Conservation (phyloP, 1,284 basidiomycete species). For the Microbotryum violaceum region DNA sequence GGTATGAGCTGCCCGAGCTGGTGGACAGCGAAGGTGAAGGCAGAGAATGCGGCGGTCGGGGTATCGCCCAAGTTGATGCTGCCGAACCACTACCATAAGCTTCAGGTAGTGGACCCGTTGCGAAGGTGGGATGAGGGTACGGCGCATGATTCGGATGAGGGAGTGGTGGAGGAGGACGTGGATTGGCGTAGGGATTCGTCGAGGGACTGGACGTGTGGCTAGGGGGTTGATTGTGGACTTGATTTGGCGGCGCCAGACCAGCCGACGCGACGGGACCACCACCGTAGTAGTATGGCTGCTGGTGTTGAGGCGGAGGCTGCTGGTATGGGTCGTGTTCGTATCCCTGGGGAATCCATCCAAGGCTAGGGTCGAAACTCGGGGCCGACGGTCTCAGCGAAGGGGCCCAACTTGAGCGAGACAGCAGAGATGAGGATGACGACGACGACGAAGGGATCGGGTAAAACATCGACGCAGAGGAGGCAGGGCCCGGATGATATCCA, state of each 20-base stretch:
- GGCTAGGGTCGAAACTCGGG: constrained; percentile 22
- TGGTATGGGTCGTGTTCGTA: constrained; percentile 1
- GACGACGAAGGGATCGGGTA: not conserved
- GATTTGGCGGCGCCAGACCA: constrained; percentile 1
- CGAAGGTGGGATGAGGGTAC: not conserved
- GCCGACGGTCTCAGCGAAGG: constrained; percentile 17
- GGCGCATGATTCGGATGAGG: not conserved
- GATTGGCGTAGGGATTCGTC: not conserved
- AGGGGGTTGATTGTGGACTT: not conserved
- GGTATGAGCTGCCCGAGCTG: constrained; percentile 1
- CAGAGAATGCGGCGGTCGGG: constrained; percentile 1
- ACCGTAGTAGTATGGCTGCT: constrained; percentile 1
- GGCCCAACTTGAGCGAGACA: not conserved
- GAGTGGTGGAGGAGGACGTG: not conserved
- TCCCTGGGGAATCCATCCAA: constrained; percentile 12
- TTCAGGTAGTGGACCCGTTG: not conserved
- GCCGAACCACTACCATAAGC: not conserved
- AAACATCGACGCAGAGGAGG: not conserved
- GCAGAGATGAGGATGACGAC: not conserved
- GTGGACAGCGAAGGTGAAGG: constrained; percentile 19
- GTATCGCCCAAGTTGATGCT: not conserved
- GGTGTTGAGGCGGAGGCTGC: not conserved
- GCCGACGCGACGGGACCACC: not conserved
- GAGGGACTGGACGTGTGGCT: constrained; percentile 1
- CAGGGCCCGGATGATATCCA: not conserved